Evolutionary conservation across 2,329 filamentous ascomycete genomes (phyloP).

Genomic region (Epichloe glyceriae): DNA sequence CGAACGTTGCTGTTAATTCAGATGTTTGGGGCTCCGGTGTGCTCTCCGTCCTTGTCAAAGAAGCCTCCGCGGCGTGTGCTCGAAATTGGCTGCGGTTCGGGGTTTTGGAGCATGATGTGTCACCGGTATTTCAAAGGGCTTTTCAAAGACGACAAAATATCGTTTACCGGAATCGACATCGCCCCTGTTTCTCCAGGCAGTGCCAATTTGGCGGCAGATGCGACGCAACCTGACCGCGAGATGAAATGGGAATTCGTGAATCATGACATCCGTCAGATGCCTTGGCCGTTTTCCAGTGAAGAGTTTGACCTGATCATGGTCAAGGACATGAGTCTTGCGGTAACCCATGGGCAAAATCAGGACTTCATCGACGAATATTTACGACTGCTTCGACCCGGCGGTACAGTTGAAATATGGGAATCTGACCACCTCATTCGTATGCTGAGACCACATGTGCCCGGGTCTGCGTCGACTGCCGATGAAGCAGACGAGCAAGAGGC

Average conservation of each 20-base stretch:
- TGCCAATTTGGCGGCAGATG: constrained; percentile 16
- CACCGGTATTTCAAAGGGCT: constrained; percentile 57
- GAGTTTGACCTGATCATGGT: constrained; percentile 83
- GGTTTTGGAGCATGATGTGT: constrained; percentile 81
- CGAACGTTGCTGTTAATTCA: constrained; percentile 70
- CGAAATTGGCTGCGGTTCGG: constrained; percentile 78
- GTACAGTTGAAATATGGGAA: constrained; percentile 80
- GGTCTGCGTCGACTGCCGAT: constrained; percentile 21
- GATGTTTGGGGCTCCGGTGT: constrained; percentile 69
- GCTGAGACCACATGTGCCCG: constrained; percentile 63
- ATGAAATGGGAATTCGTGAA: constrained; percentile 84
- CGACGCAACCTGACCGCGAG: constrained; percentile 48
- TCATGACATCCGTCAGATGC: constrained; percentile 65
- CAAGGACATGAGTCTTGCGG: constrained; percentile 63
- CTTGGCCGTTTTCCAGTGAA: constrained; percentile 64
- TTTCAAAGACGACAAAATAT: constrained; percentile 46
- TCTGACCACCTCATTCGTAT: constrained; percentile 75
- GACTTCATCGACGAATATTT: constrained; percentile 56
- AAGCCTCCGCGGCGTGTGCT: constrained; percentile 65
- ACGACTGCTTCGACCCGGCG: constrained; percentile 64
- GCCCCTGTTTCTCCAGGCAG: constrained; percentile 49
- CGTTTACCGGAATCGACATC: constrained; percentile 74
- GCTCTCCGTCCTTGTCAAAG: constrained; percentile 51
- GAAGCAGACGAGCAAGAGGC: constrained; percentile 45
- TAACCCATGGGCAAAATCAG: constrained; percentile 47